A percentile compares a stretch with the other conserved stretches of the same genome.
phyloP scores from a whole-genome alignment of 331 rosid species.

The Dryas integrifolia region DNA sequence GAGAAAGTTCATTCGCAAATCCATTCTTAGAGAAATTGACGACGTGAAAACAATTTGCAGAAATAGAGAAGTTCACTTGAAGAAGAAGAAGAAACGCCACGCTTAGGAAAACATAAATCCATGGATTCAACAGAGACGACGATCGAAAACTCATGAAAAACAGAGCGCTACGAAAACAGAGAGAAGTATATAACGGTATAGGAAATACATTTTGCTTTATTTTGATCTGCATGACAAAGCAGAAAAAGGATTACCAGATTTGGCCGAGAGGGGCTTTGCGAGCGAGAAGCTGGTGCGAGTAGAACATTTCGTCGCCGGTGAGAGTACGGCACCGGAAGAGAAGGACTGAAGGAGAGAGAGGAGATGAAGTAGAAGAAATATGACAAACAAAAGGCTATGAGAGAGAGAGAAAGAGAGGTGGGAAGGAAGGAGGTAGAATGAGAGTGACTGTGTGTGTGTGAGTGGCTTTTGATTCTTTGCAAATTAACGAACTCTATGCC shows the following conservation, averaged over 20 bases:
- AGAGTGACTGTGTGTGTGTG: not conserved
- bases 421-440: not conserved
- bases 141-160: not conserved
- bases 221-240: too few relatives aligned
- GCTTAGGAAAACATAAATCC: too few relatives aligned
- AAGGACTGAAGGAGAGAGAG: not conserved
- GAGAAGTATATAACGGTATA: too few relatives aligned
- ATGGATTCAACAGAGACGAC: not conserved
- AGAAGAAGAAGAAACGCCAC: not conserved
- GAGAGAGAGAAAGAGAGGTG: too few relatives aligned
- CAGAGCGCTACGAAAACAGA: not conserved
- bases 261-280: slow-evolving; percentile 83
- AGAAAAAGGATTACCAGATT: slow-evolving; percentile 51
- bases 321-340: not conserved
- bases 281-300: slow-evolving; percentile 83
- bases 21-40: not conserved
- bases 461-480: not conserved
- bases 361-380: not conserved
- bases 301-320: slow-evolving; percentile 45
- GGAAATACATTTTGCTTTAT: too few relatives aligned
- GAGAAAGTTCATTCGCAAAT: not conserved
- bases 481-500: not conserved
- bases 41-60: too few relatives aligned
- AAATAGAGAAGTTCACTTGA: not conserved
- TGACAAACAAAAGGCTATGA: too few relatives aligned